phyloP scores from a whole-genome alignment of 305 asterid species.

The Fraxinus nigra region DNA sequence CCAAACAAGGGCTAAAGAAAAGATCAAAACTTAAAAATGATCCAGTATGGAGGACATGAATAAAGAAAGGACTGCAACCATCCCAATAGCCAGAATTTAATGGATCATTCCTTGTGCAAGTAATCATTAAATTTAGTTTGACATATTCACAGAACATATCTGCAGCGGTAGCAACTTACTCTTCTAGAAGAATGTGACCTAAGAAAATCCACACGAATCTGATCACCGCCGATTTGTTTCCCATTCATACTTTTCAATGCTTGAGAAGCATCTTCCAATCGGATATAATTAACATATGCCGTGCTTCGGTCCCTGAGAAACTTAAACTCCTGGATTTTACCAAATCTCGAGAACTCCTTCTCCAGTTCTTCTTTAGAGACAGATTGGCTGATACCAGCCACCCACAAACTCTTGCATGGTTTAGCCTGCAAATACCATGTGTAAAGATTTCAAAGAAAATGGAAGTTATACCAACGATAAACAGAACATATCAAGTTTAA shows the following conservation, averaged over 20 bases:
- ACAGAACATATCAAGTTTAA: not conserved
- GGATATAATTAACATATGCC: constrained; percentile 76
- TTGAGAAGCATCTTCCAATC: constrained; percentile 78
- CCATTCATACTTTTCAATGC: constrained; percentile 82
- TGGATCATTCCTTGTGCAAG: constrained; percentile 1
- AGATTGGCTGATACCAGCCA: constrained; percentile 81
- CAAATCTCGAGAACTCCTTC: constrained; percentile 75
- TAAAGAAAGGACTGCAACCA: not conserved
- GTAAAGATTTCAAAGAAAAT: constrained; percentile 16
- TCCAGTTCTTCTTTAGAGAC: constrained; percentile 79
- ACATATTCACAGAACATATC: constrained; percentile 1
- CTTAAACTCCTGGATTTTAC: constrained; percentile 79
- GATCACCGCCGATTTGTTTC: constrained; percentile 65
- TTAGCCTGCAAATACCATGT: constrained; percentile 64
- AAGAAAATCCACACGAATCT: constrained; percentile 89
- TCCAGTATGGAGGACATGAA: not conserved
- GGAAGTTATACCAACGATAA: not conserved
- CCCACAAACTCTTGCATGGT: constrained; percentile 97
- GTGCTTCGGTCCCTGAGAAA: constrained; percentile 75
- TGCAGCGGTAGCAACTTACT: constrained; percentile 47
- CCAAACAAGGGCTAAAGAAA: constrained; percentile 1
- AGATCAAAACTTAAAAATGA: not conserved
- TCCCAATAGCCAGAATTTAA: constrained; percentile 2
- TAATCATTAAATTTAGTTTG: not conserved
- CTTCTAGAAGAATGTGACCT: constrained; percentile 82